Base-by-base conservation (phyloP, 2,329 filamentous ascomycete species). In the Alternaria atra region DNA sequence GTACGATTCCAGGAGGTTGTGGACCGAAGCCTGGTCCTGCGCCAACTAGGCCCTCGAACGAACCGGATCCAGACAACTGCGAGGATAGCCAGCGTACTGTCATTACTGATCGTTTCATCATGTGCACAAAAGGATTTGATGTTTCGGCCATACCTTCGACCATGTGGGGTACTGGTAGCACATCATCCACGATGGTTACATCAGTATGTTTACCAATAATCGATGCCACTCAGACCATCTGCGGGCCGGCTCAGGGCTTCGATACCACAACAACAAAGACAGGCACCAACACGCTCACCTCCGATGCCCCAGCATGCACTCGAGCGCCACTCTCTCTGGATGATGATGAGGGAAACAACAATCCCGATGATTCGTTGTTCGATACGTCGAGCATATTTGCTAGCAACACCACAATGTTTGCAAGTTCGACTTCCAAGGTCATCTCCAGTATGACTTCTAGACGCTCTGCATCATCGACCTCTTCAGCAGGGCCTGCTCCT, bases 301-400 rank as follows among this genome's bases (percentile, higher is more conserved):
- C 53, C 20, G 60, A 63, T 20, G 60, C 35, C 12, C 65, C 63
- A 17, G 62, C 63, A 12, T 76, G 73, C 34, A 71, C 68, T 6
- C 53, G 57, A 4, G 69, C 63, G 8, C 64, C 71, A 6, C 63
- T 75, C 5, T 63, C 55, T n/a, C 58, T 75, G 1, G 71, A 76
- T 40, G 72, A 75, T n/a, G 72, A 75, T 30, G 66, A 75, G 42
- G 73, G 73, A 3, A 63, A 71, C 30, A 72, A 75, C 42, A 65
- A 64, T 29, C 61, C 60, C 2, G 57, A 62, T 4, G 54, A 63
- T 42, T 48, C 52, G 10, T 29, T 58, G 35, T 42, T 42, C 20
- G 52, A 46, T 39, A 61, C 52, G 8, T 57, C 43, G 5, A 48
- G 37, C 9, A 56, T 37, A 5, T 62, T 46, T 27, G 37, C 43